Evolutionary conservation across 257 asterid species (phyloP), one percentile per base, ranked within the genome.

Genomic region (Primulina huaijiensis): DNA sequence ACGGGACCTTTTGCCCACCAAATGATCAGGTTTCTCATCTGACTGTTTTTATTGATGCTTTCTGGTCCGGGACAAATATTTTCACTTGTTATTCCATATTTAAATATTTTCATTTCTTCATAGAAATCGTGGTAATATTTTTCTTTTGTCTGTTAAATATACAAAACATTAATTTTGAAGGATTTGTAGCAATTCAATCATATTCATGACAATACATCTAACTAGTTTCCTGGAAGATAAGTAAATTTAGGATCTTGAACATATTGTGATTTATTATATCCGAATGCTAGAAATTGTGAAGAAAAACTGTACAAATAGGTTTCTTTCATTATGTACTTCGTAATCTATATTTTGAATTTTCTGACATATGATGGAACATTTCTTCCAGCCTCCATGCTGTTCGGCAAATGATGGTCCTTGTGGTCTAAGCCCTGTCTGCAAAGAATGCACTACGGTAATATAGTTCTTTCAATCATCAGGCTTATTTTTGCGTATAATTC

Each of bases 341-440:
- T 31, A 21, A 52, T 34, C 11, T 38, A 60, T 64, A 37, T 34
- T 40, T 6, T 57, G 8, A 62, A 65, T 25, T 66, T 70, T 56
- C 69, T 60, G 12, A 43, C 21, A 62, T 70, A 0, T 31, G 55
- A 73, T 38, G 38, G 50, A 66, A 69, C 59, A 31, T 30, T 62
- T 68, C 76, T 83, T 76, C 72, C 96, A 93, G 99, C 96, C 97
- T 63, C 99, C 99, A 76, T 93, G 98, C 76, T 92, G 97, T 83
- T 66, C 95, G 46, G 64, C 86, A 21, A 69, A 43, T 73, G 84
- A 74, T 76, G 95, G 94, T 71, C 77, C 84, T 43, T 93, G 97
- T 82, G 88, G 87, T 61, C 75, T 81, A 72, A 84, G 88, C 75
- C 67, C 86, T 20, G 77, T 82, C 60, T 93, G 99, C 83, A 83